Percentiles rank a stretch among this genome's conserved stretches.
phyloP scores from a whole-genome alignment of 2,329 filamentous ascomycete species.

The Xylaria sp. region DNA sequence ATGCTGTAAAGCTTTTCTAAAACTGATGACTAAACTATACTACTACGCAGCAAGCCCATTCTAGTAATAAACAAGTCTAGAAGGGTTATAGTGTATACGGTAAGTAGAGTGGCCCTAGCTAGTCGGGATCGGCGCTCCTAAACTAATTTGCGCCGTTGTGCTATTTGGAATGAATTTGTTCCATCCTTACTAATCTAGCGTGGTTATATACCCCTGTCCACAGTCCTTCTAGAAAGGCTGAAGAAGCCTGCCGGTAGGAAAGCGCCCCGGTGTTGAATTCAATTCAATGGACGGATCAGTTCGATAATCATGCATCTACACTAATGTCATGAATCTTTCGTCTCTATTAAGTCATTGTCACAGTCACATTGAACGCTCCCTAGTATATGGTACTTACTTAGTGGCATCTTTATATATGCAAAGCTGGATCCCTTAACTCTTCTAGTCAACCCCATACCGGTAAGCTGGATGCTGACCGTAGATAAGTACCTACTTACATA shows the following conservation, averaged over 20 bases:
- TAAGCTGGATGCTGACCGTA: neutral
- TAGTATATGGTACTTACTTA: neutral
- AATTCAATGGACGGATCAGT: too few species aligned
- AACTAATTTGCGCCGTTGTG: slow-evolving; percentile 28
- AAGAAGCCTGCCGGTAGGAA: slow-evolving; percentile 20
- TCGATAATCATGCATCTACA: neutral
- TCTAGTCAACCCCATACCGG: too few species aligned
- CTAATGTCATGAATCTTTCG: too few species aligned
- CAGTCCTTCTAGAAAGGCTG: slow-evolving; percentile 26
- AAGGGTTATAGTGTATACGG: neutral
- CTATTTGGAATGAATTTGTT: slow-evolving; percentile 29
- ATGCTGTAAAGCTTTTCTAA: neutral
- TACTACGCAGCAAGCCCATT: too few species aligned
- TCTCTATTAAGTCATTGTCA: too few species aligned
- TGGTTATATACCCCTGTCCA: neutral
- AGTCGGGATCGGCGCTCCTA: slow-evolving; percentile 29
- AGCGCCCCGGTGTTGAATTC: neutral
- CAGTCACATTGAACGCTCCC: too few species aligned
- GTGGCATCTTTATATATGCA: too few species aligned
- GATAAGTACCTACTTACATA: too few species aligned
- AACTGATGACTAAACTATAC: neutral
- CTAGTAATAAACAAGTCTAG: neutral
- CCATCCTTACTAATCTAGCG: slow-evolving; percentile 28
- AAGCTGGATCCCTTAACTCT: neutral
- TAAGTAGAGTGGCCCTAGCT: neutral